Conservation (phyloP, 2,329 filamentous ascomycete genomes). For the Trichoderma sp. region DNA sequence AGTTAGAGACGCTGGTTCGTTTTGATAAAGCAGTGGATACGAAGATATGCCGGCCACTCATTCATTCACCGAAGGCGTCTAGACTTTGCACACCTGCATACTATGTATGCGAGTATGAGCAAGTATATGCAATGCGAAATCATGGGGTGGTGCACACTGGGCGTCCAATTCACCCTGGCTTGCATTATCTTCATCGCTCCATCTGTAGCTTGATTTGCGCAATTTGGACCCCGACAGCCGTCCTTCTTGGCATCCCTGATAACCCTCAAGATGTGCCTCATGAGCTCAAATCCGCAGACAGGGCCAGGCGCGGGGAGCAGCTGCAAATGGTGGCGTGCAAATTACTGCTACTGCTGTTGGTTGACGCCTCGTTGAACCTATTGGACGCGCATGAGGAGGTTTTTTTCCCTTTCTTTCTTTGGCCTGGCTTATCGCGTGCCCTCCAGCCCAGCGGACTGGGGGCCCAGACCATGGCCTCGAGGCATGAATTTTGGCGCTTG, state of each 20-base stretch:
- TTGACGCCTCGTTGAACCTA: conserved; percentile 22
- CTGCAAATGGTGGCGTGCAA: conserved; percentile 11
- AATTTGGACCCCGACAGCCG: conserved; percentile 22
- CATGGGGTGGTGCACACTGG: background rate
- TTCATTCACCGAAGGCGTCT: background rate
- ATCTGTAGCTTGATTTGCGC: conserved; percentile 16
- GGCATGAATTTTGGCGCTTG: conserved; percentile 12
- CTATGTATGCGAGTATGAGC: background rate
- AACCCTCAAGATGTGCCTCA: background rate
- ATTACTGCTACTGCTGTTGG: conserved; percentile 6
- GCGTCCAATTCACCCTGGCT: conserved; percentile 6
- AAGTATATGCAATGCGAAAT: background rate
- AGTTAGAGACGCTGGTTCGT: background rate
- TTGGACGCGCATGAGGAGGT: conserved; percentile 6
- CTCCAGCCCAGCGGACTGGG: conserved; percentile 11
- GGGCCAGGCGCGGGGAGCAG: background rate
- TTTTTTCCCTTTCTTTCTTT: background rate
- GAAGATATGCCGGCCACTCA: background rate
- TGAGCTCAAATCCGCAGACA: background rate
- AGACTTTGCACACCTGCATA: background rate
- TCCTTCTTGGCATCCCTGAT: background rate
- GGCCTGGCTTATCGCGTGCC: conserved; percentile 23
- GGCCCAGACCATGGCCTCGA: conserved; percentile 16
- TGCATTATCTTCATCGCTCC: conserved; percentile 23
- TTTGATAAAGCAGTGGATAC: background rate